Evolutionary conservation across 2,329 filamentous ascomycete species (phyloP), one percentile per base, ranked within the genome.

Genomic region (Proliferodiscus dingleyae): DNA sequence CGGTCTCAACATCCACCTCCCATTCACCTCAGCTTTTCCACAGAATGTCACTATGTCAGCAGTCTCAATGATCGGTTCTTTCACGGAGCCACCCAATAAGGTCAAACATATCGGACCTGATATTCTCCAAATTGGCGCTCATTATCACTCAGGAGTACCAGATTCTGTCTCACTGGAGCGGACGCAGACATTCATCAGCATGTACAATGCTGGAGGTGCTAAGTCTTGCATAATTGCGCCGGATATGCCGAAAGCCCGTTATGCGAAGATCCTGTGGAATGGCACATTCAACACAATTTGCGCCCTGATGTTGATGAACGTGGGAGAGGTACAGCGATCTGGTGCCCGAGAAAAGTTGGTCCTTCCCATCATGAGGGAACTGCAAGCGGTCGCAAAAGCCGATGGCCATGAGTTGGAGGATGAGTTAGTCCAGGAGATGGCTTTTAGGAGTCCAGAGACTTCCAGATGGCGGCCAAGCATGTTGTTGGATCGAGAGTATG

Each of bases 401-500:
- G 51, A 49, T 24, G 56, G 56, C 6, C 43, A 49, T 18, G 53
- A 45, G 53, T 47, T 54, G 42, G 54, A 45, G 6, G 50, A 57
- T 22, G 47, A 51, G 10, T 32, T 48, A 22, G 42, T 55, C 8
- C 37, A 44, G 37, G 28, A 46, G 22, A 52, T 52, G 47, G 40
- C 44, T 19, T 30, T 33, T 23, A 43, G 46, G 13, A 47, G 41
- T 45, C 41, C 49, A 2, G 44, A 42, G 16, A 30, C 38, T 23
- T 50, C 44, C n/a, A 34, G 15, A 10, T 58, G 45, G 15, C 34
- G 47, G 26, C 63, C 64, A n/a, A 66, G 63, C 46, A 77, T 77
- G 74, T 66, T 72, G 36, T 52, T 71, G 15, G 73, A 77, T 53
- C 75, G 71, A 71, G 71, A 73, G 50, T 59, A 64, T 29, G 71